A percentile compares a stretch with the other conserved stretches of the same genome.
phyloP scores from a whole-genome alignment of 2,329 filamentous ascomycete species.

The Calonectria pauciramosa region DNA sequence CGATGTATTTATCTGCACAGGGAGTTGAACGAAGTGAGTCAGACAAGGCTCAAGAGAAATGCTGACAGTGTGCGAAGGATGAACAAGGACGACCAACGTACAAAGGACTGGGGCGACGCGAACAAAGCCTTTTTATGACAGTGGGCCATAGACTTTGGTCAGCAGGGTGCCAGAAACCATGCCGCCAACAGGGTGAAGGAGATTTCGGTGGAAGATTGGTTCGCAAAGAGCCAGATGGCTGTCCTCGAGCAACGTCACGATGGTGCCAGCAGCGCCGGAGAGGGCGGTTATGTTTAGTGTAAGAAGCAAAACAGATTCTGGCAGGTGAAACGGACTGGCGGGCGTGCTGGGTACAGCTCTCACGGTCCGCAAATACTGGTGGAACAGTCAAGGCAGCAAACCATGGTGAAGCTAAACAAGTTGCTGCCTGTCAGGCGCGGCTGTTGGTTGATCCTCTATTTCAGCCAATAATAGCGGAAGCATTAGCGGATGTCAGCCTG shows the following conservation, averaged over 20 bases:
- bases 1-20: neutral
- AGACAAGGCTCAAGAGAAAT: neutral
- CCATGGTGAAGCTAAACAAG: neutral
- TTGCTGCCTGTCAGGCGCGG: conserved; percentile 4
- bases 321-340: neutral
- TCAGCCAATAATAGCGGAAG: neutral
- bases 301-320: neutral
- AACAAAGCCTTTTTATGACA: neutral
- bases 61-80: neutral
- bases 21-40: neutral
- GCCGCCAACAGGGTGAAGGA: neutral
- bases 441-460: neutral
- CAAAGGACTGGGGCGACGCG: neutral
- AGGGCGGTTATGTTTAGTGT: neutral
- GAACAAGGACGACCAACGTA: neutral
- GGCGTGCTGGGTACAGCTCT: neutral
- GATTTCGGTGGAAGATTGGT: neutral
- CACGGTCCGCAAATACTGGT: neutral
- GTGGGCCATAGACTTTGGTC: neutral
- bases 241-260: neutral
- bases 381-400: neutral
- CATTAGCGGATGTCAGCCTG: neutral
- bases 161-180: neutral
- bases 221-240: too few species aligned
- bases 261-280: neutral